These are phyloP conservation scores for Xylaria sp. DNA, from an alignment of 2,329 filamentous ascomycete genomes.

Conservation along the genomic window DNA sequence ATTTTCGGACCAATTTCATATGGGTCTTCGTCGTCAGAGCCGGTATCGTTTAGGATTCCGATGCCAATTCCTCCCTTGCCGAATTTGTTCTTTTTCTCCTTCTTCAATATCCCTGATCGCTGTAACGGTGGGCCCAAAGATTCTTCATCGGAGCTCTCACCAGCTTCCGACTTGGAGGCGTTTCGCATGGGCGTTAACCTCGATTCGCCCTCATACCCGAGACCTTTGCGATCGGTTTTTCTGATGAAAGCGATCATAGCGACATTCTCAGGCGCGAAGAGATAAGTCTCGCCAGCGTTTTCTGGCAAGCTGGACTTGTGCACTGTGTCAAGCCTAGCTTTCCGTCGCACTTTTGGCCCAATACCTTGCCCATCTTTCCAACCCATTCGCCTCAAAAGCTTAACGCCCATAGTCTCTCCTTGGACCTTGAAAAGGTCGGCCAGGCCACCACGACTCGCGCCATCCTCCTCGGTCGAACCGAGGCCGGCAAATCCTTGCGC, in stretches of 20 bases:
- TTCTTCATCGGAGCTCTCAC: slow-evolving; percentile 51
- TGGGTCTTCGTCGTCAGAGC: slow-evolving; percentile 93
- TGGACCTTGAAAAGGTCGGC: slow-evolving; percentile 74
- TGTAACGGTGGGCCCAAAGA: slow-evolving; percentile 48
- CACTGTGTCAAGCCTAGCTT: slow-evolving; percentile 67
- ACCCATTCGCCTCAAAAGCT: slow-evolving; percentile 88
- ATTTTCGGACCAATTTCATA: slow-evolving; percentile 92
- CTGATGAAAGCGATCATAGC: slow-evolving; percentile 68
- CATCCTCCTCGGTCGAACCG: slow-evolving; percentile 67
- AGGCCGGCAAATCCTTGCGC: slow-evolving; percentile 76
- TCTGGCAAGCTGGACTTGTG: slow-evolving; percentile 45
- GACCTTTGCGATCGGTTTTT: slow-evolving; percentile 72
- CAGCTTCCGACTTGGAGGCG: slow-evolving; percentile 35
- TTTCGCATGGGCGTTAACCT: slow-evolving; percentile 51
- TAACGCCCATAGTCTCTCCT: slow-evolving; percentile 86
- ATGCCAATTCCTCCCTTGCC: slow-evolving; percentile 77
- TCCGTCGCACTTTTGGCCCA: slow-evolving; percentile 81
- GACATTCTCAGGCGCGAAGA: slow-evolving; percentile 86
- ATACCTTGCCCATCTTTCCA: slow-evolving; percentile 95
- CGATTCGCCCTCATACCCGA: slow-evolving; percentile 69
- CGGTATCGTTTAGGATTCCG: slow-evolving; percentile 88
- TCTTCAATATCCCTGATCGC: slow-evolving; percentile 45
- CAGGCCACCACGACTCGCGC: slow-evolving; percentile 56
- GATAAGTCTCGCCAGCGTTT: slow-evolving; percentile 59
- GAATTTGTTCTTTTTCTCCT: slow-evolving; percentile 55